A percentile compares a stretch with the other conserved stretches of the same genome.
These are phyloP conservation scores for Trametes polyzona DNA, from an alignment of 1,284 basidiomycete species.

Conservation along the genomic window DNA sequence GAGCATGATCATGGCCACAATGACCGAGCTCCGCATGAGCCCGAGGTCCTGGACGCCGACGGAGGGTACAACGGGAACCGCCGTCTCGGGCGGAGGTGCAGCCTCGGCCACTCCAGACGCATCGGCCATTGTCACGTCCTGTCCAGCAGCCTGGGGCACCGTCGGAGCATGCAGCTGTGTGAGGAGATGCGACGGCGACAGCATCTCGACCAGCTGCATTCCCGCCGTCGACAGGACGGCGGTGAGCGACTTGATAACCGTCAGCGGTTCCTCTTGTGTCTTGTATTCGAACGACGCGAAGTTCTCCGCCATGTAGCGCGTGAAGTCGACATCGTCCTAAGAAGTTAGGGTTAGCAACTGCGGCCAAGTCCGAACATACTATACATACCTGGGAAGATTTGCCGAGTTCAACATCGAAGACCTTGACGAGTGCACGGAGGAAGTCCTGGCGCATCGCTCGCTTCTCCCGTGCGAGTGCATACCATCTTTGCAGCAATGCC, in stretches of 20 bases:
- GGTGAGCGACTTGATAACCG: slow-evolving; percentile 83
- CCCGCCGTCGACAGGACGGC: slow-evolving; percentile 84
- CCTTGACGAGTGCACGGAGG: slow-evolving; percentile 79
- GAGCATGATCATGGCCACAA: slow-evolving; percentile 81
- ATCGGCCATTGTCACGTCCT: slow-evolving; percentile 15
- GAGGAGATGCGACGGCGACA: slow-evolving; percentile 73
- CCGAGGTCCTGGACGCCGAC: slow-evolving; percentile 42
- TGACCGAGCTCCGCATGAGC: slow-evolving; percentile 66
- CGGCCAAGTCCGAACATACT: background rate
- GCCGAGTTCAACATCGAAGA: slow-evolving; percentile 70
- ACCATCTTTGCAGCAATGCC: slow-evolving; percentile 90
- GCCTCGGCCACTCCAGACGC: background rate
- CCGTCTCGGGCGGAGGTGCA: slow-evolving; percentile 1
- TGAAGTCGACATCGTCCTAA: slow-evolving; percentile 81
- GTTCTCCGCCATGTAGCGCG: slow-evolving; percentile 93
- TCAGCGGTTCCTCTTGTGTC: slow-evolving; percentile 89
- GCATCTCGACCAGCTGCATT: slow-evolving; percentile 72
- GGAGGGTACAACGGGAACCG: slow-evolving; percentile 10
- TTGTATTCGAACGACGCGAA: slow-evolving; percentile 93
- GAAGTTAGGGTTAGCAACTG: background rate
- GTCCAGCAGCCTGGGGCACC: background rate
- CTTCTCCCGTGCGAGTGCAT: slow-evolving; percentile 88
- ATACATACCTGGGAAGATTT: slow-evolving; percentile 50
- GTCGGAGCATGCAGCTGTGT: slow-evolving; percentile 54
- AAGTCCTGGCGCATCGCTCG: slow-evolving; percentile 85